These are phyloP conservation scores for Candida ovalis DNA, from an alignment of 805 yeast species.

Conservation along the genomic window DNA sequence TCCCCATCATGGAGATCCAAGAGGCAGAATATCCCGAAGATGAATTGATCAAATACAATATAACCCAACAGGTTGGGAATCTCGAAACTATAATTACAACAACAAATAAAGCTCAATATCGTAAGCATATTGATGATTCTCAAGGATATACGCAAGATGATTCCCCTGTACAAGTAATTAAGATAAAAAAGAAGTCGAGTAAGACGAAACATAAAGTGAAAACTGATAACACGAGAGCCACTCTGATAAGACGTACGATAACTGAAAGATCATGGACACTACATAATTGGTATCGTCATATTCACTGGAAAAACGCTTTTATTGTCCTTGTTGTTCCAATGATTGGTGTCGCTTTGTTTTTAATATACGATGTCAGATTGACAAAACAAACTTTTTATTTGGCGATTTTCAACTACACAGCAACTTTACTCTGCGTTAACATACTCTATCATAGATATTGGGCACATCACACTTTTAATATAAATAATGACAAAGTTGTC, in stretches of 20 bases:
- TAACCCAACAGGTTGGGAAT: not conserved
- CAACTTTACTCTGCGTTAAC: constrained; percentile 70
- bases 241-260: constrained; percentile 41
- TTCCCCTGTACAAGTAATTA: constrained; percentile 5
- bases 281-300: constrained; percentile 64
- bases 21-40: constrained; percentile 29
- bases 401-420: constrained; percentile 49
- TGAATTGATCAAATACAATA: constrained; percentile 25
- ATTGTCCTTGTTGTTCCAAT: constrained; percentile 56
- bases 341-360: constrained; percentile 14
- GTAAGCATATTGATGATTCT: too few species aligned
- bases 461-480: constrained; percentile 55
- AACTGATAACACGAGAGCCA: constrained; percentile 15
- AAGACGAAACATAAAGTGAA: constrained; percentile 23
- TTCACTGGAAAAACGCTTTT: constrained; percentile 69
- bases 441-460: constrained; percentile 81
- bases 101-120: too few species aligned
- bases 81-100: not conserved
- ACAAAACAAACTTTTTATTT: constrained; percentile 40
- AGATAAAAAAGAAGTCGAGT: constrained; percentile 30
- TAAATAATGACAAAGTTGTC: constrained; percentile 42
- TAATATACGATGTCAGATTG: constrained; percentile 8
- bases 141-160: too few species aligned
- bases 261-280: constrained; percentile 75
- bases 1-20: constrained; percentile 16